phyloP scores from a whole-genome alignment of 192 early-diverging fungal species.

The Coemansia erecta region DNA sequence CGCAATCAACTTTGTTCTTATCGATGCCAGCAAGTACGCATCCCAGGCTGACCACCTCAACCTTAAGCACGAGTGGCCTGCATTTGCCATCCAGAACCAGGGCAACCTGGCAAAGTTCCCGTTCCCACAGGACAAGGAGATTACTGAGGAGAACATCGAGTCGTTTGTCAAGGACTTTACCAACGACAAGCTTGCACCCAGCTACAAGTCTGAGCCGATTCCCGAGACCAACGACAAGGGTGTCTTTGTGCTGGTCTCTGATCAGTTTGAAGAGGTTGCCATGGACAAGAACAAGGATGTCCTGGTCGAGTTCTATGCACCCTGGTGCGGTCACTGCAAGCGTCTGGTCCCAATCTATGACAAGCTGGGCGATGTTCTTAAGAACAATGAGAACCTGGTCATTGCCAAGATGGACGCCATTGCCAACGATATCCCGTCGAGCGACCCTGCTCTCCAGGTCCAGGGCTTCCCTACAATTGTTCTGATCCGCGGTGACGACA shows the following conservation, averaged over 20 bases:
- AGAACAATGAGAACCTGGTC: slow-evolving; percentile 58
- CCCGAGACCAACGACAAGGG: slow-evolving; percentile 84
- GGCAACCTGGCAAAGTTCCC: slow-evolving; percentile 80
- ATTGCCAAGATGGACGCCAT: slow-evolving; percentile 97
- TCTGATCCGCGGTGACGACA: slow-evolving; percentile 80
- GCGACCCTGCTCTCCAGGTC: slow-evolving; percentile 63
- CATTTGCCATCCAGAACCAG: slow-evolving; percentile 85
- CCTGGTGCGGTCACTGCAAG: slow-evolving; percentile 88
- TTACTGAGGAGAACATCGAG: slow-evolving; percentile 62
- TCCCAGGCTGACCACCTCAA: slow-evolving; percentile 85
- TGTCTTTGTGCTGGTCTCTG: slow-evolving; percentile 89
- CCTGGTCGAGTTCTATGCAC: slow-evolving; percentile 91
- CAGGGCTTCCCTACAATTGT: slow-evolving; percentile 95
- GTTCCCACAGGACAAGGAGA: slow-evolving; percentile 68
- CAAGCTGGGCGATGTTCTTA: slow-evolving; percentile 65
- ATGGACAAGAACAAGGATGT: slow-evolving; percentile 86
- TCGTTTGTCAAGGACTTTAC: slow-evolving; percentile 67
- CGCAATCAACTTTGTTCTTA: slow-evolving; percentile 87
- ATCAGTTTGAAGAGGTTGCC: slow-evolving; percentile 80
- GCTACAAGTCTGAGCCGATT: slow-evolving; percentile 80
- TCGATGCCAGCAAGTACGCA: slow-evolving; percentile 83
- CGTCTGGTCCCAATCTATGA: slow-evolving; percentile 76
- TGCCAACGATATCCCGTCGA: slow-evolving; percentile 85
- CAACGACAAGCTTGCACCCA: slow-evolving; percentile 67
- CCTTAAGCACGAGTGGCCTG: slow-evolving; percentile 90